phyloP scores from a whole-genome alignment of 192 early-diverging fungal species.

The Podila clonocystis region DNA sequence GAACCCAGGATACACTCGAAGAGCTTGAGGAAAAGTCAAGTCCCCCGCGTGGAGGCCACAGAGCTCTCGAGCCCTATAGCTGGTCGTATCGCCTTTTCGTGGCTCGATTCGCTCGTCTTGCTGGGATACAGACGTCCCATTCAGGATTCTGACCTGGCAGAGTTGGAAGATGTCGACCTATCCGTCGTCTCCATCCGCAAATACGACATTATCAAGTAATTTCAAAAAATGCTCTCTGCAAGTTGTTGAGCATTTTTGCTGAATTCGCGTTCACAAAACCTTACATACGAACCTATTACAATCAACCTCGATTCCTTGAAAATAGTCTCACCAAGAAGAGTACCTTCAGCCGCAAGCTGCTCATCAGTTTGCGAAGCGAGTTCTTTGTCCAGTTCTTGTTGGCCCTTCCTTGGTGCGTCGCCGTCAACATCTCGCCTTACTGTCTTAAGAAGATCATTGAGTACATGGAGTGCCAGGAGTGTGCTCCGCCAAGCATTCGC shows the following conservation, averaged over 20 bases:
- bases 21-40: constrained; percentile 7
- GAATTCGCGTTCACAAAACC: no score
- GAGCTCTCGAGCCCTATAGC: constrained; percentile 39
- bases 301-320: no score
- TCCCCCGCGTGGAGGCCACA: neutral
- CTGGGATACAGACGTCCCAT: constrained; percentile 64
- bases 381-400: constrained; percentile 26
- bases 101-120: constrained; percentile 48
- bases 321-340: constrained; percentile 1
- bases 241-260: no score
- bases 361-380: constrained; percentile 14
- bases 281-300: neutral
- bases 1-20: neutral
- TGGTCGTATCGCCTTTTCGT: constrained; percentile 33
- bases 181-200: constrained; percentile 4
- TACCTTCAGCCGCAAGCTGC: constrained; percentile 10
- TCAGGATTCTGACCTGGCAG: constrained; percentile 64
- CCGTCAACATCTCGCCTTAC: constrained; percentile 13
- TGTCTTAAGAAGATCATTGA: constrained; percentile 38
- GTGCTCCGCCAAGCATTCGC: constrained; percentile 13
- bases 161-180: constrained; percentile 57
- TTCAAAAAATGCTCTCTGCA: neutral
- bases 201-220: constrained; percentile 21
- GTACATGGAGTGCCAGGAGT: constrained; percentile 42
- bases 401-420: constrained; percentile 13